Base-by-base conservation (phyloP, 768 basidiomycete species). In the Termitomyces titanicus region DNA sequence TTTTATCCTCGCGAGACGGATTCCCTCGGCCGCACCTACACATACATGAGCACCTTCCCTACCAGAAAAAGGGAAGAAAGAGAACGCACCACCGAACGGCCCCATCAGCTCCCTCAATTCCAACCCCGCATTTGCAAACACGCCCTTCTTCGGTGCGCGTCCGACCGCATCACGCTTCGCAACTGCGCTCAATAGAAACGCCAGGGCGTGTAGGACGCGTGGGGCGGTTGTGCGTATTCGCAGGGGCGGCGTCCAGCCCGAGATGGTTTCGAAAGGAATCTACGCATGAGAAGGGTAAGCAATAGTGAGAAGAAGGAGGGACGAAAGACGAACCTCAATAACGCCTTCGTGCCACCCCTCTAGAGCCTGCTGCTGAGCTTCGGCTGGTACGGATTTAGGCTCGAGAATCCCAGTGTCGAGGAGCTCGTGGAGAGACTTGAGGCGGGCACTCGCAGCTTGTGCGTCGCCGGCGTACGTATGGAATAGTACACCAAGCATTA, bases 141-240 rank as follows among this genome's bases (percentile, higher is more conserved):
- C 71, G 45, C 81, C 84, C 55, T 85, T 78, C 71, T 86, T 88
- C 3, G 90, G 89, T 51, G 82, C 85, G 24, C 87, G 76, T 38
- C 89, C 91, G 0, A 86, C 81, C 0, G 85, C 79, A 62, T 92
- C 89, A 13, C 87, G 80, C 61, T 89, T 89, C 0, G 86, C 80
- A 1, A 81, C 72, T 5, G 80, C 78, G 60, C 83, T 86, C 38
- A 89, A 71, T 5, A 91, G 79, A 65, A 86, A 91, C 0, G 82
- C 84, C 5, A 91, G 74, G 12, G 81, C 66, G 58, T 83, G 85
- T 0, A 91, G 61, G 2, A 86, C 68, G 5, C 84, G 79, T 0
- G 89, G 88, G 60, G 89, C 88, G 7, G 88, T 89, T 3, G 78
- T 76, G 39, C 81, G 81, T 5, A 90, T 63, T 43, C 72, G 84